Conservation (phyloP, 2,329 filamentous ascomycete genomes). For the Stromatinia cepivora region DNA sequence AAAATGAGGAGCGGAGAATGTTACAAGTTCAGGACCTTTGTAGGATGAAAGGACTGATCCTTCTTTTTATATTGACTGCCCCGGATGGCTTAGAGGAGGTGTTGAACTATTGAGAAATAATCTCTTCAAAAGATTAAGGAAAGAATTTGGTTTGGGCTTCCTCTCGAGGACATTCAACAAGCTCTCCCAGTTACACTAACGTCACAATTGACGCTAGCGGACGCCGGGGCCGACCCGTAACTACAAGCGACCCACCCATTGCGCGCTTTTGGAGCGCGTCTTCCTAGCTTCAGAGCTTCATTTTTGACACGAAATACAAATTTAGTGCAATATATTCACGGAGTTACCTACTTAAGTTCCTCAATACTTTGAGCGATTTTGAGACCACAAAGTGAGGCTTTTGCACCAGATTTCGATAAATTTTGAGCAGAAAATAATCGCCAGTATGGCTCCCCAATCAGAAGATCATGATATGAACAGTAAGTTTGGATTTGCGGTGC, state of each 20-base stretch:
- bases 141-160: not conserved
- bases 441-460: conserved; percentile 49
- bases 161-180: conserved; percentile 16
- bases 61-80: conserved; percentile 5
- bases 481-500: conserved; percentile 34
- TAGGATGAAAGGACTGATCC: not conserved
- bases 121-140: conserved; percentile 15
- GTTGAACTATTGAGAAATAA: conserved; percentile 19
- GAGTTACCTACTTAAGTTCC: not conserved
- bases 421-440: not conserved
- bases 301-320: conserved; percentile 7
- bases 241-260: conserved; percentile 30
- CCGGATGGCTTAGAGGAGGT: not conserved
- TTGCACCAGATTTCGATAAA: not conserved
- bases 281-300: conserved; percentile 14
- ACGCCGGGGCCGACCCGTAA: conserved; percentile 13
- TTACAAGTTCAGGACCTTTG: not conserved
- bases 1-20: conserved; percentile 8
- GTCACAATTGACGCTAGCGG: conserved; percentile 19
- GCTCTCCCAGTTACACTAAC: conserved; percentile 13
- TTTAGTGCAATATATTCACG: conserved; percentile 6
- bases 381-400: not conserved
- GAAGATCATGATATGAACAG: conserved; percentile 51
- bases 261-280: conserved; percentile 19
- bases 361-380: not conserved